Evolutionary conservation across 257 asterid genomes (phyloP).

Genomic region (Penstemon eatonii): DNA sequence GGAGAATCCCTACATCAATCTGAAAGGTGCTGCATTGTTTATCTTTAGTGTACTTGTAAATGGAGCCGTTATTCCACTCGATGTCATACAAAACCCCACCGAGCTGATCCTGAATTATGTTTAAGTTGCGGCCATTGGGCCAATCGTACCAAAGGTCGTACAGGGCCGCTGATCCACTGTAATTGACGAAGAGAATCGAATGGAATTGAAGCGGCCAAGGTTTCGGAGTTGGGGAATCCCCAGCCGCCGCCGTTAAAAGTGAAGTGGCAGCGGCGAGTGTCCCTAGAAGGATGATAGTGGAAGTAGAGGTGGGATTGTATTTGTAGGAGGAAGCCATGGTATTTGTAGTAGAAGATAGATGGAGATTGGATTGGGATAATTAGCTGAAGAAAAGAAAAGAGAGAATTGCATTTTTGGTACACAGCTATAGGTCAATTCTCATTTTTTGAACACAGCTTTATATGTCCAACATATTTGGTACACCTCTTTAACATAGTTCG

Average conservation of each 20-base stretch:
- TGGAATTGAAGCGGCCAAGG: slow-evolving; percentile 89
- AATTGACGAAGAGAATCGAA: slow-evolving; percentile 60
- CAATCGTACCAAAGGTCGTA: slow-evolving; percentile 92
- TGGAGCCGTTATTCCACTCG: slow-evolving; percentile 80
- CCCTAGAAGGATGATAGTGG: slow-evolving; percentile 21
- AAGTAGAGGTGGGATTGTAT: not conserved
- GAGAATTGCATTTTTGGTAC: no score
- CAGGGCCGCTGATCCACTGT: slow-evolving; percentile 52
- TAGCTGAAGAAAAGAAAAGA: no score
- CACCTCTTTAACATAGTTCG: no score
- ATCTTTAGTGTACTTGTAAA: slow-evolving; percentile 49
- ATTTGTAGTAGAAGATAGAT: not conserved
- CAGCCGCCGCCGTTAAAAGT: not conserved
- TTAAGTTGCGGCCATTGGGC: slow-evolving; percentile 84
- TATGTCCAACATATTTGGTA: no score
- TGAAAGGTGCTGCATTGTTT: slow-evolving; percentile 47
- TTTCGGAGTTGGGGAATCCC: slow-evolving; percentile 46
- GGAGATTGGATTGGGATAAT: not conserved
- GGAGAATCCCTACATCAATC: slow-evolving; percentile 65
- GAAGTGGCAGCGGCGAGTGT: slow-evolving; percentile 16
- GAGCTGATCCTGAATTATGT: slow-evolving; percentile 70
- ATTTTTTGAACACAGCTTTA: no score
- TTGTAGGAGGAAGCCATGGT: slow-evolving; percentile 13
- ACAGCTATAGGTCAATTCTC: no score
- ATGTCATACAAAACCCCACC: slow-evolving; percentile 49